Base-by-base conservation (phyloP, 2,329 filamentous ascomycete genomes). In the Dothistroma septosporum region DNA sequence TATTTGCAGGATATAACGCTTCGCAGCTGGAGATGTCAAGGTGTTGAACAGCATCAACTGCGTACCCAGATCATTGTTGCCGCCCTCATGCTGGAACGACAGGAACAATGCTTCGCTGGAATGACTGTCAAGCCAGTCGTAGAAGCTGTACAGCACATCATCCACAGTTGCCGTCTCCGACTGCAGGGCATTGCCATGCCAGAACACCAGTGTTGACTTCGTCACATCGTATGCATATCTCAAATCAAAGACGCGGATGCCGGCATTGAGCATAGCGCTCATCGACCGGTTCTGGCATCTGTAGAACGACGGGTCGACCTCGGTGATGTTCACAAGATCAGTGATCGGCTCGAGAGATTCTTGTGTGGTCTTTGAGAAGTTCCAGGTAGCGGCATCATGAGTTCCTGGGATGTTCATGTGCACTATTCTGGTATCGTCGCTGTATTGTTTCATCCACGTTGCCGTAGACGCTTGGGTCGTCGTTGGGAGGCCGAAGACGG, bases 341-440 rank as follows among this genome's bases (percentile, higher is more conserved):
- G 78, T 79, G 35, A 80, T 71, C 24, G 72, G 73, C 3, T 69
- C 52, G 4, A 82, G 69, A 1, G 69, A 59, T 41, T 78, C 68
- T 64, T 80, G 78, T 0, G 77, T 80, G 0, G 71, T 69, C 24
- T 73, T 70, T 11, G 72, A 76, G 65, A 82, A 83, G 68, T 82
- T 82, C 80, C 81, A 83, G 0, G 80, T 82, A 1, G 78, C 76
- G 4, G 76, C 74, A 66, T 83, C 80, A 69, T 83, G 81, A 4
- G 75, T 77, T 1, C 81, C 81, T 2, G 81, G 81, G 44, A 83
- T 78, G 64, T 79, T 82, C 69, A 83, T 75, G 19, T 78, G 78
- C 2, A 77, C 73, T 0, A 83, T 64, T 2, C 67, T 73, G 0
- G 75, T 80, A 14, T 72, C 61, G 62, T 83, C 80, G 1, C 75